Evolutionary conservation across 1,284 basidiomycete species (phyloP).

Genomic region (Microbotryum silenes-acaulis): DNA sequence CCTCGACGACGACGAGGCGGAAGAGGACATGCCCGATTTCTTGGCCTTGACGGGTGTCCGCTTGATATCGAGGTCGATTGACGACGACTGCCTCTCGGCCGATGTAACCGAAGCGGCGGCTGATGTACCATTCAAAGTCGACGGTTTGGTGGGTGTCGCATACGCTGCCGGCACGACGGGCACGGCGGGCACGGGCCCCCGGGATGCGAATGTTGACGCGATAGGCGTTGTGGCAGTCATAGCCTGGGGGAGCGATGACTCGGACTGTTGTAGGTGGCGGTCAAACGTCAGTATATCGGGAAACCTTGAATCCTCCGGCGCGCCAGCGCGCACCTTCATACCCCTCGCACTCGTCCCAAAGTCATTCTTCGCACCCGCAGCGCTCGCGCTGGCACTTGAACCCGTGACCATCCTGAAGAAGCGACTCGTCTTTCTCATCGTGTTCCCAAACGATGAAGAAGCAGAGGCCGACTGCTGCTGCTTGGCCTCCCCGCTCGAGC

Average conservation of each 20-base stretch:
- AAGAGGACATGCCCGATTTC: background rate
- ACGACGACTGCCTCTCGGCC: background rate
- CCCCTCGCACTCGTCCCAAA: background rate
- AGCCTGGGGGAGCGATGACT: background rate
- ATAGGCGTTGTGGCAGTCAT: conserved; percentile 8
- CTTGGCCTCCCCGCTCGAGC: background rate
- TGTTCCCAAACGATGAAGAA: conserved; percentile 12
- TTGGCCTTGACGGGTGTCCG: background rate
- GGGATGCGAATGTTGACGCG: conserved; percentile 1
- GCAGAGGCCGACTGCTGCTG: background rate
- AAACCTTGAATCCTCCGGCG: background rate
- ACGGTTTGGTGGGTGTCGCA: background rate
- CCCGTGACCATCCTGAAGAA: conserved; percentile 33
- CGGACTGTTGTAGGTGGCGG: background rate
- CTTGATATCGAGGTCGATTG: conserved; percentile 3
- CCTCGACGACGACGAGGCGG: background rate
- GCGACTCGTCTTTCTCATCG: conserved; percentile 34
- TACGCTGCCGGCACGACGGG: conserved; percentile 4
- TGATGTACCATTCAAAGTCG: background rate
- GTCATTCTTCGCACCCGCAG: background rate
- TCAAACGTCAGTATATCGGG: background rate
- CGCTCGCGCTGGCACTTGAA: background rate
- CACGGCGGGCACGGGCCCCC: conserved; percentile 22
- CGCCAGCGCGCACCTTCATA: too few relatives aligned
- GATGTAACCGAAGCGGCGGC: background rate